Percentiles rank a stretch among this genome's conserved stretches.
Conservation (phyloP, 208 protist genomes). For the Eutreptiella sp. region DNA sequence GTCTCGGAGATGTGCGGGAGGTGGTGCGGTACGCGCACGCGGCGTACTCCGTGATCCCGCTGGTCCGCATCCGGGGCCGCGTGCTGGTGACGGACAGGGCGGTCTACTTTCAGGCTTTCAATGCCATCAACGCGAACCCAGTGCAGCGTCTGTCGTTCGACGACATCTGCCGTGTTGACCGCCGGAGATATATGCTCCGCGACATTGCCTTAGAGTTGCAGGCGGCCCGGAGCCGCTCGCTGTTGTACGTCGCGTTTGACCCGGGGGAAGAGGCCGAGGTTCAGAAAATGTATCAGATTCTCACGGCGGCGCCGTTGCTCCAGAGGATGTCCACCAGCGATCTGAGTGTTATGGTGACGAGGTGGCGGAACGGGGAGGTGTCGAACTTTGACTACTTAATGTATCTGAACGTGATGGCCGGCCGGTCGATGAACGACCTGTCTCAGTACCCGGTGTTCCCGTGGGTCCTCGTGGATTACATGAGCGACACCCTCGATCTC, state of each 20-base stretch:
- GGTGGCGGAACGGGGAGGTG: conserved; percentile 46
- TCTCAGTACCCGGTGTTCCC: conserved; percentile 84
- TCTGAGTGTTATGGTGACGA: conserved; percentile 12
- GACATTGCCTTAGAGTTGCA: conserved; percentile 24
- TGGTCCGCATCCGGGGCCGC: conserved; percentile 25
- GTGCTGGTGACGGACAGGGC: conserved; percentile 31
- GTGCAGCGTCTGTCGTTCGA: conserved; percentile 44
- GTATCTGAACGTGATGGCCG: conserved; percentile 49
- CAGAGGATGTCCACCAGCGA: background rate
- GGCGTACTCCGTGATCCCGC: conserved; percentile 23
- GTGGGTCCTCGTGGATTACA: conserved; percentile 83
- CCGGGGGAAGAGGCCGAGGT: background rate
- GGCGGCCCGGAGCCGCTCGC: background rate
- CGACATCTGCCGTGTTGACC: conserved; percentile 6
- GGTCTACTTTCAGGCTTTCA: conserved; percentile 57
- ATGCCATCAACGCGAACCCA: conserved; percentile 43
- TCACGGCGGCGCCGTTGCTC: background rate
- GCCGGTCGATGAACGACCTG: conserved; percentile 54
- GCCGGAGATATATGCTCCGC: background rate
- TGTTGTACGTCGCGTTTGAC: conserved; percentile 20
- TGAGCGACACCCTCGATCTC: conserved; percentile 51
- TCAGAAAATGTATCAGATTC: conserved; percentile 1
- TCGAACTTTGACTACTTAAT: conserved; percentile 64
- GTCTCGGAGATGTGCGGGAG: conserved; percentile 25
- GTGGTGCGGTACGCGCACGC: conserved; percentile 1